Base-by-base conservation (phyloP, 768 basidiomycete genomes). In the Tulasnella sp. region DNA sequence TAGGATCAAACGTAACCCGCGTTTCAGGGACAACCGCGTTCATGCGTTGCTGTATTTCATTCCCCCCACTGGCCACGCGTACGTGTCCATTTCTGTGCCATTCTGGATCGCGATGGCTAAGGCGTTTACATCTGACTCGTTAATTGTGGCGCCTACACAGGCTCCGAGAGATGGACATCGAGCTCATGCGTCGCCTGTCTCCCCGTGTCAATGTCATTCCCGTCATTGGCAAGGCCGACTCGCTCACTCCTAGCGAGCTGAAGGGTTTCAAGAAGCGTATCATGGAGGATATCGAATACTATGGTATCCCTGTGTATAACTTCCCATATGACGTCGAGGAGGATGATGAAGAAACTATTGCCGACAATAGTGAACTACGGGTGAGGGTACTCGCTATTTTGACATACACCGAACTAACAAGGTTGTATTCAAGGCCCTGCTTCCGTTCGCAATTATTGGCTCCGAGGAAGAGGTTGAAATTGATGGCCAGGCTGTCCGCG, bases 231-330 rank as follows among this genome's bases (percentile, higher is more conserved):
- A 99, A 99, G 70, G 87, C 93, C 1, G 96, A 99, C 69, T 83
- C 90, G 14, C 72, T 99, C 67, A 99, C 94, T 9, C 91, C 92
- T 2, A 81, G 78, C 60, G 96, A 98, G 68, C 81, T 98, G 53
- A 80, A 80, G 54, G 91, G 84, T 9, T 99, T 99, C 81, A 99
- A 94, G 77, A 92, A 92, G 71, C 77, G 96, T 36, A 69, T 99
- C 65, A 99, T 98, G 94, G 94, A 99, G 71, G 96, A 99, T 68
- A 99, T 99, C 64, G 94, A 97, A 66, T 80, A 98, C 74, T 97
- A 97, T 66, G 84, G 86, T 62, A 98, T 99, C 64, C 96, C 96
- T 4, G 85, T 98, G 37, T 98, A 98, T 77, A 98, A 98, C 74
- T 99, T 99, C 78, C 96, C 96, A 0, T 99, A 97, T 68, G 96